Conservation (phyloP, 805 yeast species). For the Cyberlindnera veronae region DNA sequence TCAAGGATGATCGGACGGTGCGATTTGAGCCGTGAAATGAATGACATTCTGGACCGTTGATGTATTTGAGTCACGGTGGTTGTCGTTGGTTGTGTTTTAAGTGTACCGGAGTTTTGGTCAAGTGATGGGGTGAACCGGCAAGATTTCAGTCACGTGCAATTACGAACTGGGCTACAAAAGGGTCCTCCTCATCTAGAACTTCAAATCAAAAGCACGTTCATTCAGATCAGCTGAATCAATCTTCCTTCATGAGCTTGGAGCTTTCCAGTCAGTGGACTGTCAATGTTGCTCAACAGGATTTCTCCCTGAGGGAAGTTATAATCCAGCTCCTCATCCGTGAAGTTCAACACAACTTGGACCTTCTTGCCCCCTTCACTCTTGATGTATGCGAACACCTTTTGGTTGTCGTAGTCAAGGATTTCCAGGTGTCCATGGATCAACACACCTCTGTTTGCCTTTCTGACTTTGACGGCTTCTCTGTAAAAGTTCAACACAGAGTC, state of each 20-base stretch:
- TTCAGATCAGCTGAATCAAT: too few relatives aligned
- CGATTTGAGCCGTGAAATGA: constrained; percentile 4
- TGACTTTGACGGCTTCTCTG: constrained; percentile 38
- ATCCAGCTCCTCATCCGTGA: constrained; percentile 32
- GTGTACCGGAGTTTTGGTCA: too few relatives aligned
- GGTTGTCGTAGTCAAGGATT: constrained; percentile 41
- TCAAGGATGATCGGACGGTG: constrained; percentile 18
- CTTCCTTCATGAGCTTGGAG: constrained; percentile 46
- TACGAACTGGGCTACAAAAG: too few relatives aligned
- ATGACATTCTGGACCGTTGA: constrained; percentile 1
- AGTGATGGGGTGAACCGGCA: too few relatives aligned
- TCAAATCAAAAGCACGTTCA: too few relatives aligned
- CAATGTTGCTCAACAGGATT: constrained; percentile 33
- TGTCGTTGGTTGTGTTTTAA: too few relatives aligned
- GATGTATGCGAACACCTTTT: constrained; percentile 38
- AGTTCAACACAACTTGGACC: constrained; percentile 41
- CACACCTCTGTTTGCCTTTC: constrained; percentile 43
- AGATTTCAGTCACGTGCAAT: too few relatives aligned
- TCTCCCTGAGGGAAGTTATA: constrained; percentile 33
- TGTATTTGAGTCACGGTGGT: too few relatives aligned
- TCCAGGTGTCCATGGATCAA: constrained; percentile 45
- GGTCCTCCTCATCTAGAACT: too few relatives aligned
- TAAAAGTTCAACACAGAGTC: constrained; percentile 45
- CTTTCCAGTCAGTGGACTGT: constrained; percentile 22
- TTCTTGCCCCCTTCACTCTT: constrained; percentile 35